These are phyloP conservation scores for Volvox reticuliferus DNA, from an alignment of 139 green algal species.

Conservation along the genomic window DNA sequence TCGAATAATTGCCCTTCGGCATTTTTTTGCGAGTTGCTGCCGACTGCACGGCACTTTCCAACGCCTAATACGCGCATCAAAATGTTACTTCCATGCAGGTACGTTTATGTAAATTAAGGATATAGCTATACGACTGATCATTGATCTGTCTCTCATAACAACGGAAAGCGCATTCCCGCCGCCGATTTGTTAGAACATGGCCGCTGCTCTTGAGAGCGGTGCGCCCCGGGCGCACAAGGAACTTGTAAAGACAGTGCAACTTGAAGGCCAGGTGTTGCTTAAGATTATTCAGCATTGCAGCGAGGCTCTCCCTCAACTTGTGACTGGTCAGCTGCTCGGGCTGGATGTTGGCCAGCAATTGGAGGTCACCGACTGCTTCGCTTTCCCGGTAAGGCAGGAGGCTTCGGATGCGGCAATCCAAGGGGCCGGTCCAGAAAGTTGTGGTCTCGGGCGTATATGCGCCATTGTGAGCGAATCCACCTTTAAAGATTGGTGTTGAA, in stretches of 20 bases:
- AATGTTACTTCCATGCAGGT: neutral
- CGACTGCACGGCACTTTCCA: too few species aligned
- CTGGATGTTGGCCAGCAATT: constrained; percentile 96
- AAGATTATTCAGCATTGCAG: constrained; percentile 98
- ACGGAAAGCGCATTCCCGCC: neutral
- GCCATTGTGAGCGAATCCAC: too few species aligned
- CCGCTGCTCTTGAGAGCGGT: neutral
- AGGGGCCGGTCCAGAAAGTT: neutral
- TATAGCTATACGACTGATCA: neutral
- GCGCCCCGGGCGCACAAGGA: constrained; percentile 46
- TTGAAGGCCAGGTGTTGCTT: constrained; percentile 87
- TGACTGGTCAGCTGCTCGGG: constrained; percentile 97
- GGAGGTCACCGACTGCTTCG: constrained; percentile 98
- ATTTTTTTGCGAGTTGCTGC: too few species aligned
- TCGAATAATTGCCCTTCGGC: too few species aligned
- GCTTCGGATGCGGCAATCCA: neutral
- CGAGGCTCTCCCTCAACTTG: constrained; percentile 79
- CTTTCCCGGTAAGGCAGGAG: constrained; percentile 88
- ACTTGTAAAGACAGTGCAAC: constrained; percentile 76
- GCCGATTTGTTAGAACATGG: neutral
- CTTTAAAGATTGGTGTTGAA: neutral
- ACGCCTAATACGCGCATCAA: too few species aligned
- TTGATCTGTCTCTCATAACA: neutral
- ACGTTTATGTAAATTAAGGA: neutral
- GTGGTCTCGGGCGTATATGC: neutral